Evolutionary conservation across 1,139 yeast species (phyloP).

Genomic region (Geotrichum aggregatum): DNA sequence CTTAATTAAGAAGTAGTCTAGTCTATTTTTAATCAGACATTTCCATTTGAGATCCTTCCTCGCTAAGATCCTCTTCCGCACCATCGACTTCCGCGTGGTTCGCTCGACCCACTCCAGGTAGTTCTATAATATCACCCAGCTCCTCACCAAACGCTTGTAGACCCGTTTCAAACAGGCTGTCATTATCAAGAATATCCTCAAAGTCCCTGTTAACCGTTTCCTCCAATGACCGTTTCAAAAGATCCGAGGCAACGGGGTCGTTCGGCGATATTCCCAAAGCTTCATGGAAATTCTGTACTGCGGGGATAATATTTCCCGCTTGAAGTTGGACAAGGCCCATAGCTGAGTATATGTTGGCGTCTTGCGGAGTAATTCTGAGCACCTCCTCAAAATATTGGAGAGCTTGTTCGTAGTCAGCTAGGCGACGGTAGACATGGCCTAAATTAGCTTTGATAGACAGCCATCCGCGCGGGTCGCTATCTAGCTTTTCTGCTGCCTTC

Average conservation of each 20-base stretch:
- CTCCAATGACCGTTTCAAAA: slow-evolving; percentile 75
- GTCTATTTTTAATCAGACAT: slow-evolving; percentile 14
- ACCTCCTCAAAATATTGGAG: slow-evolving; percentile 75
- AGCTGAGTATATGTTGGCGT: slow-evolving; percentile 74
- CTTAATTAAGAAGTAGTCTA: too few species aligned
- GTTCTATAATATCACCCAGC: slow-evolving; percentile 8
- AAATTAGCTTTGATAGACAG: slow-evolving; percentile 80
- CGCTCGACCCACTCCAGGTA: background rate
- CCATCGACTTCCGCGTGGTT: background rate
- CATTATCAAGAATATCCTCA: slow-evolving; percentile 16
- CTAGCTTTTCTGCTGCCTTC: slow-evolving; percentile 61
- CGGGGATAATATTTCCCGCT: slow-evolving; percentile 50
- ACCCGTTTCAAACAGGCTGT: slow-evolving; percentile 13
- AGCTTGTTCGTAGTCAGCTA: slow-evolving; percentile 60
- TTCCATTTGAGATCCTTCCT: slow-evolving; percentile 19
- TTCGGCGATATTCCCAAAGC: slow-evolving; percentile 76
- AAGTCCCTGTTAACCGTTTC: slow-evolving; percentile 31
- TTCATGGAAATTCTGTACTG: slow-evolving; percentile 73
- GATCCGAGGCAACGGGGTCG: slow-evolving; percentile 80
- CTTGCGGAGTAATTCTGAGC: slow-evolving; percentile 61
- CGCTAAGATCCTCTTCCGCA: slow-evolving; percentile 8
- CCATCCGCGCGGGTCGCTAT: slow-evolving; percentile 81
- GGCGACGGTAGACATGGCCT: slow-evolving; percentile 82
- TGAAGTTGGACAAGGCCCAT: slow-evolving; percentile 79
- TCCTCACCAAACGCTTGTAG: slow-evolving; percentile 1